Evolutionary conservation across 2,329 filamentous ascomycete genomes (phyloP).

Genomic region (Blastomyces emzantsi): DNA sequence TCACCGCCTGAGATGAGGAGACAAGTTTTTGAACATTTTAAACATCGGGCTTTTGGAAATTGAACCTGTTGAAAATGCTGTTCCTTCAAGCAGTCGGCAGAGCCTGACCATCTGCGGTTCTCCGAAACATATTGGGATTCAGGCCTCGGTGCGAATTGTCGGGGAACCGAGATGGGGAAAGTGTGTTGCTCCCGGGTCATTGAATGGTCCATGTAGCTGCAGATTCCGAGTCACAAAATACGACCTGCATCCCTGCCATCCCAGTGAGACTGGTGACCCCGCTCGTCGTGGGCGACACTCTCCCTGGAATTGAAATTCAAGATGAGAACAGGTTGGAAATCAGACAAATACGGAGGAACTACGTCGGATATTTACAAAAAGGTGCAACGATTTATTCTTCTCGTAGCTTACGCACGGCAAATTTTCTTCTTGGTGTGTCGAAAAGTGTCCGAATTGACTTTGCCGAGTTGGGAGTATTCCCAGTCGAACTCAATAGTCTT

Average conservation of each 20-base stretch:
- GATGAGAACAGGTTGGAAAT: neutral
- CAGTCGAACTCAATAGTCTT: neutral
- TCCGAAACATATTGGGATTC: neutral
- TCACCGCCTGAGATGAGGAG: neutral
- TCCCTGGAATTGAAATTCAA: neutral
- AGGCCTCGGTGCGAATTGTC: neutral
- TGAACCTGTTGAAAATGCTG: neutral
- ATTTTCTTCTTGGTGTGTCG: neutral
- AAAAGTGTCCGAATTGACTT: neutral
- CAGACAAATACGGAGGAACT: neutral
- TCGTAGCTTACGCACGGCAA: neutral
- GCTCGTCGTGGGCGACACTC: neutral
- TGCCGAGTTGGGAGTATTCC: neutral
- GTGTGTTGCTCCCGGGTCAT: neutral
- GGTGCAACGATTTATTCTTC: neutral
- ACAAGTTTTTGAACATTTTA: neutral
- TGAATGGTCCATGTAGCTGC: neutral
- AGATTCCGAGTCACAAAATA: neutral
- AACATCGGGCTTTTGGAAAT: neutral
- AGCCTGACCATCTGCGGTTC: neutral
- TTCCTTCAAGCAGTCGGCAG: neutral
- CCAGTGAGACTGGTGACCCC: neutral
- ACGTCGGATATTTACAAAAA: neutral
- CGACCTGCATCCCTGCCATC: neutral
- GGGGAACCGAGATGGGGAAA: constrained; percentile 3